phyloP scores from a whole-genome alignment of 2,329 filamentous ascomycete genomes.

The Colletotrichum paranaense region DNA sequence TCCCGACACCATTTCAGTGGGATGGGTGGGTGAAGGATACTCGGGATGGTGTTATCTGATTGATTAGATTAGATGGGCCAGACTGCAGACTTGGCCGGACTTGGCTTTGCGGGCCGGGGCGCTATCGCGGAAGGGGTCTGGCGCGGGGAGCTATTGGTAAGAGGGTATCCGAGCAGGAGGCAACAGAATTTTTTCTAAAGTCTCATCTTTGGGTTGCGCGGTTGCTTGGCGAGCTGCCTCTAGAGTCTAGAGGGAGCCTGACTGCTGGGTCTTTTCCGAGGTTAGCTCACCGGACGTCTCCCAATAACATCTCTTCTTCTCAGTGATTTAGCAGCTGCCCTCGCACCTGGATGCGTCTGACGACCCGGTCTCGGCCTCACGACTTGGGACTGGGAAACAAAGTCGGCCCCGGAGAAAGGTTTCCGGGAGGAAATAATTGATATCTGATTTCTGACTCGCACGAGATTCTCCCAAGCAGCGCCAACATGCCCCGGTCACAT shows the following conservation, averaged over 20 bases:
- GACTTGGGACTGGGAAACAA: no score
- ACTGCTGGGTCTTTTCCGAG: neutral
- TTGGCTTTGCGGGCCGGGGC: neutral
- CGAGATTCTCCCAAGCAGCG: no score
- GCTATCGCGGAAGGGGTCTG: neutral
- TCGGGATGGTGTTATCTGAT: neutral
- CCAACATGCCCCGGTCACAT: neutral
- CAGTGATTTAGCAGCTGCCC: no score
- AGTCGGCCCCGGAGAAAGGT: no score
- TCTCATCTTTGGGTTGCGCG: neutral
- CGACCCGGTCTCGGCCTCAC: no score
- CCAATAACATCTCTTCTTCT: no score
- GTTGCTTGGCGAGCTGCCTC: neutral
- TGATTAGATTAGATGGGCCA: conserved; percentile 1
- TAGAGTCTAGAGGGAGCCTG: neutral
- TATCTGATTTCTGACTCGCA: no score
- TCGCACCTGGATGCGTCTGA: no score
- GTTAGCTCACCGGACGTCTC: no score
- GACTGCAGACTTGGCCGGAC: neutral
- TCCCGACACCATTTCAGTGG: neutral
- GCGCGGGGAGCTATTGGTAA: neutral
- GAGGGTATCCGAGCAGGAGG: neutral
- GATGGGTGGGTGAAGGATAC: neutral
- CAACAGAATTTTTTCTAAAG: neutral
- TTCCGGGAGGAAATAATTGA: no score